These are phyloP conservation scores for Santalum album DNA, from an alignment of 164 flowering plant genomes.

Conservation along the genomic window DNA sequence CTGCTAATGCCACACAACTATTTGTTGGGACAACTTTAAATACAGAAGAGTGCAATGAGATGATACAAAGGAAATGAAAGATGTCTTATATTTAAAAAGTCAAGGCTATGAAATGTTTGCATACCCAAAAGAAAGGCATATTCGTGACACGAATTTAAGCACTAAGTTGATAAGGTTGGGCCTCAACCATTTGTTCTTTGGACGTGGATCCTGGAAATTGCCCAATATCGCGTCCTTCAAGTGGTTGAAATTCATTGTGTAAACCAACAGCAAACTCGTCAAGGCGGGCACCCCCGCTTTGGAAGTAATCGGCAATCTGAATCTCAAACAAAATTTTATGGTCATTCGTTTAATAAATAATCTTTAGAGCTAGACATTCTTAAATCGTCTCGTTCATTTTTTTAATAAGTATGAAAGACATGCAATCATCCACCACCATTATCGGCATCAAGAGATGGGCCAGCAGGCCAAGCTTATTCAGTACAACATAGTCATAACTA, in stretches of 20 bases:
- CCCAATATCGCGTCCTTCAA: conserved; percentile 79
- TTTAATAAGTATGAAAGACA: no score
- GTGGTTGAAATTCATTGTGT: conserved; percentile 55
- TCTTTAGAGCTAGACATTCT: background rate
- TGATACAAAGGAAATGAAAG: no score
- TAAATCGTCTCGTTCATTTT: background rate
- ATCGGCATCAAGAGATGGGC: no score
- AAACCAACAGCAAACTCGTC: conserved; percentile 81
- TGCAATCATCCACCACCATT: no score
- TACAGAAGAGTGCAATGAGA: no score
- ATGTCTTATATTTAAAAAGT: no score
- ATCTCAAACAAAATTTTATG: conserved; percentile 4
- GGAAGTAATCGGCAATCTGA: conserved; percentile 82
- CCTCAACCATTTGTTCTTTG: conserved; percentile 13
- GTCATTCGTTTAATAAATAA: background rate
- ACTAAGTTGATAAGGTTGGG: conserved; percentile 23
- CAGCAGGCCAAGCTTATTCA: no score
- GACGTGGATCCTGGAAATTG: conserved; percentile 68
- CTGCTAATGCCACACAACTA: no score
- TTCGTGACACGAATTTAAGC: conserved; percentile 6
- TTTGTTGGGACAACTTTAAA: no score
- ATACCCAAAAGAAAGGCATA: no score
- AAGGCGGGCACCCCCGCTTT: conserved; percentile 38
- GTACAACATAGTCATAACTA: no score
- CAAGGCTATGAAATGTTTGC: no score